These are phyloP conservation scores for Salix purpurea DNA, from an alignment of 345 rosid genomes.

Conservation along the genomic window DNA sequence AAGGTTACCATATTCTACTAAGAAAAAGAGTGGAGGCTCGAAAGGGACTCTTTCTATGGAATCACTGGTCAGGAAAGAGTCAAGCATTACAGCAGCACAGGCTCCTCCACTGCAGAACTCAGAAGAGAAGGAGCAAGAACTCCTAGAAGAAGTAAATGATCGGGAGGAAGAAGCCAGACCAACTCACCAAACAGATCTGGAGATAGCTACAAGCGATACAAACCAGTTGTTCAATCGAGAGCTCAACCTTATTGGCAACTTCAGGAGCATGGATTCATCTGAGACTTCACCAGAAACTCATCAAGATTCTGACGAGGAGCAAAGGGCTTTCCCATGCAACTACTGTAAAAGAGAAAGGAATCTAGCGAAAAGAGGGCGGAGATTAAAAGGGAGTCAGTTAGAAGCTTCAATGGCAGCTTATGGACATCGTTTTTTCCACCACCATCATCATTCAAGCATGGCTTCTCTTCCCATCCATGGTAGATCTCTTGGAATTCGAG, in stretches of 20 bases:
- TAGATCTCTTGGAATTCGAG: constrained; percentile 61
- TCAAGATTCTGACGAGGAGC: neutral
- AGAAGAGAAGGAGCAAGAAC: constrained; percentile 20
- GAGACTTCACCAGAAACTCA: constrained; percentile 20
- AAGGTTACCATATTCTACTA: constrained; percentile 13
- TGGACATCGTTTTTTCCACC: constrained; percentile 44
- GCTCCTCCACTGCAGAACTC: constrained; percentile 24
- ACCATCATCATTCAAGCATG: constrained; percentile 34
- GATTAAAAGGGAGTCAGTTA: constrained; percentile 27
- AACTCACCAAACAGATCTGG: constrained; percentile 34
- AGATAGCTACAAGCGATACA: constrained; percentile 27
- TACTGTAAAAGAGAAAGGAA: constrained; percentile 25
- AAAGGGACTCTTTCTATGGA: too few relatives aligned
- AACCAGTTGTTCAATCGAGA: constrained; percentile 42
- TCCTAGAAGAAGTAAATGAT: constrained; percentile 10
- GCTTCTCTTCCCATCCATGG: constrained; percentile 49
- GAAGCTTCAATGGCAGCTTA: constrained; percentile 32
- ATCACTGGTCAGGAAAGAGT: constrained; percentile 20
- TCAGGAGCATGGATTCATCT: constrained; percentile 35
- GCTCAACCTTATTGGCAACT: constrained; percentile 57
- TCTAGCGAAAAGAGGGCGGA: constrained; percentile 40
- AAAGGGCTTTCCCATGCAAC: constrained; percentile 19
- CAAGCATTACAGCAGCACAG: constrained; percentile 24
- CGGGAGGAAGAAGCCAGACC: constrained; percentile 18
- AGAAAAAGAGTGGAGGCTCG: neutral